phyloP scores from a whole-genome alignment of 2,329 filamentous ascomycete genomes.

The Monilinia vaccinii-corymbosi region DNA sequence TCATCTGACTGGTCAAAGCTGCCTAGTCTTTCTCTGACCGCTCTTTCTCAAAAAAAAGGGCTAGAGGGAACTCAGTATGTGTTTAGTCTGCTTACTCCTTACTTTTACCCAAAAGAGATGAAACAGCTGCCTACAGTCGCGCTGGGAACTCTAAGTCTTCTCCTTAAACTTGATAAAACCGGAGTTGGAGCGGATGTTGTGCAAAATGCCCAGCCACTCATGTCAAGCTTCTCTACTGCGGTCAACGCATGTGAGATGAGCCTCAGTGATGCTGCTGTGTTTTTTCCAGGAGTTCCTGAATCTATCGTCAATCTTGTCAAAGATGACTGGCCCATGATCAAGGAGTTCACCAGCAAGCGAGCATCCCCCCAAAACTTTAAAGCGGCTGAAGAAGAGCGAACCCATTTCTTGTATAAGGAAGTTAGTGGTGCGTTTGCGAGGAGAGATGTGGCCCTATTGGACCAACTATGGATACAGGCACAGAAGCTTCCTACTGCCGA shows the following conservation, averaged over 20 bases:
- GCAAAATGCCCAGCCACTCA: neutral
- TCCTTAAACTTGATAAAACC: constrained; percentile 11
- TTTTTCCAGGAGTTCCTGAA: neutral
- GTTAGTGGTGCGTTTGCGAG: constrained; percentile 20
- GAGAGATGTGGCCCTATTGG: constrained; percentile 18
- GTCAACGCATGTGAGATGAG: constrained; percentile 1
- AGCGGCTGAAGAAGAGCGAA: neutral
- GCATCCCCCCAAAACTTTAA: neutral
- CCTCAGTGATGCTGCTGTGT: neutral
- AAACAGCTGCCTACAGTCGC: constrained; percentile 18
- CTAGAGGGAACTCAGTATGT: constrained; percentile 12
- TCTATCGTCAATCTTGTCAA: constrained; percentile 15
- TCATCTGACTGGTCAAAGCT: constrained; percentile 23
- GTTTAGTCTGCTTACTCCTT: constrained; percentile 20
- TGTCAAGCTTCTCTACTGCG: neutral
- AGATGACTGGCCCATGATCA: constrained; percentile 15
- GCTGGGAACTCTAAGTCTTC: constrained; percentile 24
- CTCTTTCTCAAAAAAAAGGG: neutral
- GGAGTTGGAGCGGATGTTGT: neutral
- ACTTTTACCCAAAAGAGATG: constrained; percentile 12
- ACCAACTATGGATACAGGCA: constrained; percentile 23
- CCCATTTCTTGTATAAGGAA: constrained; percentile 11
- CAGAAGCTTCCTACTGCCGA: constrained; percentile 13
- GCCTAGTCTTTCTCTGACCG: neutral
- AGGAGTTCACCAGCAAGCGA: constrained; percentile 5